These are phyloP conservation scores for Vitis labrusca DNA, from an alignment of 164 flowering plant genomes.

Conservation along the genomic window DNA sequence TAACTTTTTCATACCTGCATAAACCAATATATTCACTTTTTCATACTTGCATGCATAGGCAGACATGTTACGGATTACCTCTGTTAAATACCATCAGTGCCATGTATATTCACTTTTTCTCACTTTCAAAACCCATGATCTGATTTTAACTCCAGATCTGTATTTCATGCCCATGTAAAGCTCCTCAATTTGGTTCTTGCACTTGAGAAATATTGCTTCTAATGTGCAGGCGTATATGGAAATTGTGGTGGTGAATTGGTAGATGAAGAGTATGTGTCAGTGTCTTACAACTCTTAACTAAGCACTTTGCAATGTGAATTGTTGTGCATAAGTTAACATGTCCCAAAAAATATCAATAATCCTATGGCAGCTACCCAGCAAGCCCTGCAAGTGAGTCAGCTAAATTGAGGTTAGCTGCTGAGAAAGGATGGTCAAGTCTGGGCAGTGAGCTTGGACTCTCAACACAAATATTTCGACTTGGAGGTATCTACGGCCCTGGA, in stretches of 20 bases:
- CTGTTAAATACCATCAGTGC: too few species aligned
- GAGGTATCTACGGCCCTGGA: constrained; percentile 98
- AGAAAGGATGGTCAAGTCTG: constrained; percentile 72
- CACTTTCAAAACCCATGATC: background rate
- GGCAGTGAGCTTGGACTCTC: constrained; percentile 57
- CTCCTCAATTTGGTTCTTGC: constrained; percentile 2
- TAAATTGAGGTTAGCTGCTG: constrained; percentile 70
- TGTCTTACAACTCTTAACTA: constrained; percentile 7
- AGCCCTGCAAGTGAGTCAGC: constrained; percentile 49
- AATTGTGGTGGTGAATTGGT: too few species aligned
- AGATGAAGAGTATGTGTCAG: constrained; percentile 39
- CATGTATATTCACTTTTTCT: background rate
- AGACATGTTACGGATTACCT: too few species aligned
- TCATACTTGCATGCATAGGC: too few species aligned
- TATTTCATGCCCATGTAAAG: background rate
- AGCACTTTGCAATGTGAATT: constrained; percentile 10
- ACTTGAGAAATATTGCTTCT: constrained; percentile 2
- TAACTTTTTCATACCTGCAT: too few species aligned
- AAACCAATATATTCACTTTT: too few species aligned
- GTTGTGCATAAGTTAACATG: background rate
- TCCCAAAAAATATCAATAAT: constrained; percentile 12
- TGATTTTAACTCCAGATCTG: background rate
- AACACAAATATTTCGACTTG: constrained; percentile 69
- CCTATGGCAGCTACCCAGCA: constrained; percentile 51
- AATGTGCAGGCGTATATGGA: constrained; percentile 55